A percentile compares a stretch with the other conserved stretches of the same genome.
Evolutionary conservation across 2,329 filamentous ascomycete genomes (phyloP).

Genomic region (Cladophialophora yegresii): DNA sequence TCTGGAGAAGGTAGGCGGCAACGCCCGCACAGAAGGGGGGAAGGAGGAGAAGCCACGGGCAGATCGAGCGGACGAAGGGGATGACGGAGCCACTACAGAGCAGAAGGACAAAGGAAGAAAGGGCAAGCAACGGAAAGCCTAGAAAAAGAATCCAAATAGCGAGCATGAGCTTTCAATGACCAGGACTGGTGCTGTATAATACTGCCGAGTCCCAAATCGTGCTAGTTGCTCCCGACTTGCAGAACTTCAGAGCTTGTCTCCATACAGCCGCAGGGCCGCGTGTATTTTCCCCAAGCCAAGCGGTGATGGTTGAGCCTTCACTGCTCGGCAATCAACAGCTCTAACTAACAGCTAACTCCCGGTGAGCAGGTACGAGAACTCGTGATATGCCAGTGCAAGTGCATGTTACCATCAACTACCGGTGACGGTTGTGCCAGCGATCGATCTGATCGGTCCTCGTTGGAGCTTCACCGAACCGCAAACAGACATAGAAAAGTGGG

Average conservation of each 20-base stretch:
- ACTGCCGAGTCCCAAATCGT: neutral
- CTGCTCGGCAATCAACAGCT: neutral
- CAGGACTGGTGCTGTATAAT: neutral
- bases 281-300: neutral
- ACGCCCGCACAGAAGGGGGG: neutral
- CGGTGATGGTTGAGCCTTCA: no score
- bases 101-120: conserved; percentile 17
- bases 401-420: no score
- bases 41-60: conserved; percentile 4
- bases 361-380: neutral
- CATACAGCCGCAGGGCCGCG: neutral
- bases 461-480: neutral
- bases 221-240: neutral
- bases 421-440: neutral
- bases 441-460: neutral
- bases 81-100: neutral
- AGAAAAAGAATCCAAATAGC: neutral
- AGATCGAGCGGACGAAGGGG: neutral
- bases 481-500: neutral
- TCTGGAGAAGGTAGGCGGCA: conserved; percentile 41
- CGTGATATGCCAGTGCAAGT: no score
- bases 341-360: no score
- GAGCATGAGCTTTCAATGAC: neutral
- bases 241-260: no score
- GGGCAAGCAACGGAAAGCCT: conserved; percentile 4